These are phyloP conservation scores for Cyberlindnera americana DNA, from an alignment of 805 yeast genomes.

Conservation along the genomic window DNA sequence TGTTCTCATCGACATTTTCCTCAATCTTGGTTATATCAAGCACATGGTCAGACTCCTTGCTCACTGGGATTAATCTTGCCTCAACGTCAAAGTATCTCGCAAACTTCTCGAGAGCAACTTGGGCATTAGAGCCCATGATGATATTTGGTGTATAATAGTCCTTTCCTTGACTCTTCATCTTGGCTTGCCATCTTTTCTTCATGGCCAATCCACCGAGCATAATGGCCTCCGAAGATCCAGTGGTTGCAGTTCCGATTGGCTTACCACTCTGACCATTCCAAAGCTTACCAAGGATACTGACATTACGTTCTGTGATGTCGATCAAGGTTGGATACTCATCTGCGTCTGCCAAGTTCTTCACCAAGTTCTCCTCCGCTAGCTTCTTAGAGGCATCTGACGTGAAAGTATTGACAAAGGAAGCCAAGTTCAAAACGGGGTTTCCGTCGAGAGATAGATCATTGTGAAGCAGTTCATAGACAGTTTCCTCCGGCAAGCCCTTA, in stretches of 20 bases:
- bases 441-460: conserved; percentile 83
- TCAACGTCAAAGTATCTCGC: conserved; percentile 94
- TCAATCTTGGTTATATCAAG: conserved; percentile 59
- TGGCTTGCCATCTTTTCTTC: conserved; percentile 85
- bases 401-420: conserved; percentile 83
- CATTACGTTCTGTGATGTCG: conserved; percentile 77
- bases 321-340: conserved; percentile 89
- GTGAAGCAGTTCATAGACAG: conserved; percentile 60
- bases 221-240: conserved; percentile 92
- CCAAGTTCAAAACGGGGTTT: conserved; percentile 76
- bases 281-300: conserved; percentile 70
- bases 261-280: conserved; percentile 65
- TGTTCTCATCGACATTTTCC: conserved; percentile 78
- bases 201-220: conserved; percentile 91
- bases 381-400: conserved; percentile 49
- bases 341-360: conserved; percentile 87
- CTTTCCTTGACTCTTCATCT: conserved; percentile 55
- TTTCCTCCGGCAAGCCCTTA: conserved; percentile 46
- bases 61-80: conserved; percentile 68
- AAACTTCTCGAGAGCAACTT: conserved; percentile 91
- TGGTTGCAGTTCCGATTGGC: conserved; percentile 85
- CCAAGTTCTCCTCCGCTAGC: conserved; percentile 65
- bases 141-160: conserved; percentile 70
- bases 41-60: conserved; percentile 54
- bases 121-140: conserved; percentile 89